phyloP scores from a whole-genome alignment of 2,329 filamentous ascomycete genomes.

The Curvularia lunata region DNA sequence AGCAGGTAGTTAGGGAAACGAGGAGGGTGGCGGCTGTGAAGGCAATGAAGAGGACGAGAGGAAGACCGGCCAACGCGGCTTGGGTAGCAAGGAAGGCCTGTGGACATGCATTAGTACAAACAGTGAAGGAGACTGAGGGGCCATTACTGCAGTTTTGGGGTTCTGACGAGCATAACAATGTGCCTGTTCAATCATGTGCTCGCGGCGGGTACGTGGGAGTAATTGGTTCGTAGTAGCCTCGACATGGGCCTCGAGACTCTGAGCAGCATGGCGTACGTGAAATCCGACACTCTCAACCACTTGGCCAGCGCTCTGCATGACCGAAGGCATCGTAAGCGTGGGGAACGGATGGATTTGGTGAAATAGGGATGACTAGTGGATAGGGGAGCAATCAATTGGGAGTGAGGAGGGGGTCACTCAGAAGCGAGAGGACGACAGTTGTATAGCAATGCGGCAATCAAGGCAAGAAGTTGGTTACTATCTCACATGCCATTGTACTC shows the following conservation, averaged over 20 bases:
- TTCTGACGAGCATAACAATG: slow-evolving; percentile 65
- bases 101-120: neutral
- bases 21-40: slow-evolving; percentile 69
- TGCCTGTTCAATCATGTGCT: slow-evolving; percentile 61
- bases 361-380: neutral
- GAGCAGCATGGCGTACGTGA: slow-evolving; percentile 22
- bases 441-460: neutral
- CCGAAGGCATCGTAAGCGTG: slow-evolving; percentile 23
- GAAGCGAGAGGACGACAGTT: neutral
- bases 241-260: slow-evolving; percentile 29
- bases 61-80: slow-evolving; percentile 68
- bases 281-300: slow-evolving; percentile 32
- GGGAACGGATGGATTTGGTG: neutral
- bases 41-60: slow-evolving; percentile 70
- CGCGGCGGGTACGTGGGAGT: slow-evolving; percentile 67
- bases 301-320: slow-evolving; percentile 35
- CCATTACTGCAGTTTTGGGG: slow-evolving; percentile 71
- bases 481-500: slow-evolving; percentile 5
- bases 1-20: slow-evolving; percentile 66
- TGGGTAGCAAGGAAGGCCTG: slow-evolving; percentile 74
- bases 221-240: slow-evolving; percentile 56
- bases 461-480: neutral
- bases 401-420: neutral
- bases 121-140: neutral
- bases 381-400: slow-evolving; percentile 7